Evolutionary conservation across 2,329 filamentous ascomycete species (phyloP).

Genomic region (Colletotrichum viniferum): DNA sequence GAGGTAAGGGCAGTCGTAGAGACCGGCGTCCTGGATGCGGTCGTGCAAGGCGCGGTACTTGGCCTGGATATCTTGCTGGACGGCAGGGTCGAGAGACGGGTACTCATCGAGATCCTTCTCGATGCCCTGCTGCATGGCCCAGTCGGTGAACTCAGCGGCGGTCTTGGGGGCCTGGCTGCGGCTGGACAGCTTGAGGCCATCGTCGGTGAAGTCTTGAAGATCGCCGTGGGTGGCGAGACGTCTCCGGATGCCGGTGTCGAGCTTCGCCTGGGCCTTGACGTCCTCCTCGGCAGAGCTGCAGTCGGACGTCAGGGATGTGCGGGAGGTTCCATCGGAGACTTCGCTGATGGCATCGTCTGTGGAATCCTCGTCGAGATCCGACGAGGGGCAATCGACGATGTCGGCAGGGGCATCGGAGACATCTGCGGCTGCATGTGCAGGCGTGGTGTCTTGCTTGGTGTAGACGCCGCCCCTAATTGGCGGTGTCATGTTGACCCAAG

Average conservation of each 20-base stretch:
- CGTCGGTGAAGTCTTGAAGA: background rate
- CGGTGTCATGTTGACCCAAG: slow-evolving; percentile 63
- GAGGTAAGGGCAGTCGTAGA: slow-evolving; percentile 62
- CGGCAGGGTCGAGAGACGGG: slow-evolving; percentile 57
- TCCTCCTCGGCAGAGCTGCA: slow-evolving; percentile 15
- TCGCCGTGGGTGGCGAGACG: slow-evolving; percentile 1
- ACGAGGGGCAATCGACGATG: slow-evolving; percentile 8
- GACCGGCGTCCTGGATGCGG: slow-evolving; percentile 55
- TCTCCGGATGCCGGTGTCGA: slow-evolving; percentile 10
- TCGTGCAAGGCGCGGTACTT: slow-evolving; percentile 64
- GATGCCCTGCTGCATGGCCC: slow-evolving; percentile 38
- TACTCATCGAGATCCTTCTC: slow-evolving; percentile 42
- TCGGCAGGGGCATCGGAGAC: background rate
- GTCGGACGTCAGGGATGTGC: slow-evolving; percentile 21
- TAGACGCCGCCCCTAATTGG: slow-evolving; percentile 59
- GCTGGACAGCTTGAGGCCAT: background rate
- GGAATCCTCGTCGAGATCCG: slow-evolving; percentile 15
- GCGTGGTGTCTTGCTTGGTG: slow-evolving; percentile 26
- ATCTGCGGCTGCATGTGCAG: slow-evolving; percentile 2
- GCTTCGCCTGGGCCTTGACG: background rate
- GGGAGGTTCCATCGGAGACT: slow-evolving; percentile 16
- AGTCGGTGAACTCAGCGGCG: slow-evolving; percentile 36
- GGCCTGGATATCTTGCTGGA: slow-evolving; percentile 57
- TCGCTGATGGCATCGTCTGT: slow-evolving; percentile 16
- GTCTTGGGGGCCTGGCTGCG: slow-evolving; percentile 12